Evolutionary conservation across 2,329 filamentous ascomycete genomes (phyloP), one percentile per base, ranked within the genome.

Genomic region (Fusarium sp.): DNA sequence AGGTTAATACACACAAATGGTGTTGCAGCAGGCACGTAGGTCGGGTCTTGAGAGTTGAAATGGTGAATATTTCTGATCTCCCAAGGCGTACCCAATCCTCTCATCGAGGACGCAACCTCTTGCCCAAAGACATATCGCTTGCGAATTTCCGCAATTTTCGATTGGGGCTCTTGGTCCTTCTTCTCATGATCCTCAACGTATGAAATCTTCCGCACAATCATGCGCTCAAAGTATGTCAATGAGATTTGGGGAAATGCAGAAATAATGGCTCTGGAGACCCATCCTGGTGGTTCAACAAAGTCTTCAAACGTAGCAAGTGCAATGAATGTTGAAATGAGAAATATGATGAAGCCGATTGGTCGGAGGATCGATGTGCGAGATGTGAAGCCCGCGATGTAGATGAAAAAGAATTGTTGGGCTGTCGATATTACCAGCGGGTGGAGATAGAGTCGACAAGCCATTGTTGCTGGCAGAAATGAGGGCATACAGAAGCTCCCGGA

Each of bases 41-140:
- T 57, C 0, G 65, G 57, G 11, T 71, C 54, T 40, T 26, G 6
- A 7, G 61, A 47, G 67, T 71, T 61, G 39, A 71, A 71, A n/a
- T 71, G 52, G n/a, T 71, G 67, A 10, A 71, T 69, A 4, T 71
- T 68, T 17, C 59, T 69, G 38, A 71, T 71, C 49, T 71, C 65
- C 69, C 69, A 71, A 4, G 64, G 44, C 28, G 69, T 71, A 1
- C 69, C 67, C 19, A 71, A 39, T 0, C 69, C 69, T 54, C 69
- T 62, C 69, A 71, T 71, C 1, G 69, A 71, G 7, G 69, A 69
- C 28, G 67, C 69, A 19, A 71, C 69, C 9, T 71, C 44, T 34
- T 71, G 69, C 2, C 69, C 69, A 42, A 71, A 71, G 15, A 46
- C 61, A 57, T 71, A 71, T 17, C 67, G 65, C n/a, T 50, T 53